Base-by-base conservation (phyloP, 495 filamentous ascomycete species). In the Lasiosphaeris hirsuta region DNA sequence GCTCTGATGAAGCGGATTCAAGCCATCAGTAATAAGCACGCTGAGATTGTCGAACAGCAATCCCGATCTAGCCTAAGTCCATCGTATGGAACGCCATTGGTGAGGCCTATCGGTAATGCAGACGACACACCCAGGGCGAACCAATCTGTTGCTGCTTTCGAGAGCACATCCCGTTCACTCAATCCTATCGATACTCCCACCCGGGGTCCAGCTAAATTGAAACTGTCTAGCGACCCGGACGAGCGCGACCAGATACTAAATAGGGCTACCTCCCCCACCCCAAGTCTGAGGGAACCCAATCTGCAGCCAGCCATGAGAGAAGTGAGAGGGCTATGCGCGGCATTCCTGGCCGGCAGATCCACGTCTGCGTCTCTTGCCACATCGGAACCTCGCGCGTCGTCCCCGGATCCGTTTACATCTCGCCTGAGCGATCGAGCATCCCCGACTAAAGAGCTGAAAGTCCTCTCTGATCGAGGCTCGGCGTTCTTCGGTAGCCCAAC, bases 1-100 rank as follows among this genome's bases (percentile, higher is more conserved):
- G 89, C 89, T 0, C 72, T 92, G 59, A 85, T 90, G 79, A 85
- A 83, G 60, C 81, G 83, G 30, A 79, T 89, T 45, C 74, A 78
- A 34, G 71, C 45, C 1, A 56, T 58, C 11, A 42, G 75, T 14
- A 41, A 45, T 8, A 40, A 38, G 5, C 23, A 45, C 11, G 43
- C 15, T 9, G 34, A 47, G 7, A 47, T 47, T 15, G 38, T 55
- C 33, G 70, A 63, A 4, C 68, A 49, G 54, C 70, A 56, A 50
- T 8, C 44, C 42, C 10, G 11, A 57, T 52, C 58, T 18, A 42
- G 62, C 1, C 34, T 66, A 46, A 63, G 68, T 40, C 23, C 10
- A 46, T 38, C 36, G 36, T 45, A 19, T 56, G 8, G 39, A 33
- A 38, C 30, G 30, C 10, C 9, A 0, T 40, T 44, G 3, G 18